These are phyloP conservation scores for Esteya vermicola DNA, from an alignment of 2,329 filamentous ascomycete genomes.

Conservation along the genomic window DNA sequence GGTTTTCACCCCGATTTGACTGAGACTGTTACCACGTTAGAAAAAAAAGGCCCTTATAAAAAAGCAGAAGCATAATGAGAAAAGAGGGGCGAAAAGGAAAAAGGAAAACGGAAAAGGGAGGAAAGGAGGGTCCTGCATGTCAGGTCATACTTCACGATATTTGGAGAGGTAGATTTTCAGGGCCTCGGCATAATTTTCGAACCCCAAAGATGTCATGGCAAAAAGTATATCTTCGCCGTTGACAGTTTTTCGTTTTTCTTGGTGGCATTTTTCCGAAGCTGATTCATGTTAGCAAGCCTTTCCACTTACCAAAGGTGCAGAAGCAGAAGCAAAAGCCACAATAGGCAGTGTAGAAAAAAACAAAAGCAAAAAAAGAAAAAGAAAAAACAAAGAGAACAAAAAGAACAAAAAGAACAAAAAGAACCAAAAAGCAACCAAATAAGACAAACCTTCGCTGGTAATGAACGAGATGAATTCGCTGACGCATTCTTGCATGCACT, in stretches of 20 bases:
- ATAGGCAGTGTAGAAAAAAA: too few relatives aligned
- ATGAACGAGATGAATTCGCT: slow-evolving; percentile 99
- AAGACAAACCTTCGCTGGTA: slow-evolving; percentile 82
- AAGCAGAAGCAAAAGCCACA: slow-evolving; percentile 3
- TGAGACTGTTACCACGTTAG: slow-evolving; percentile 45
- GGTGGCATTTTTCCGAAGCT: slow-evolving; percentile 99
- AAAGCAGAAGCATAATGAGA: neutral
- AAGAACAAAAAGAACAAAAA: too few relatives aligned
- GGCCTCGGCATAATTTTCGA: slow-evolving; percentile 97
- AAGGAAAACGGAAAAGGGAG: slow-evolving; percentile 3
- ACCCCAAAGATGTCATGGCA: slow-evolving; percentile 96
- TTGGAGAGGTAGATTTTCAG: slow-evolving; percentile 96
- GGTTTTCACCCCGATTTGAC: slow-evolving; percentile 52
- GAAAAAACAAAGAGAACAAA: too few relatives aligned
- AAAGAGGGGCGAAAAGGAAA: neutral
- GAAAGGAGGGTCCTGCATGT: neutral
- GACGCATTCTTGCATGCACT: slow-evolving; percentile 99
- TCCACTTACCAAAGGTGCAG: neutral
- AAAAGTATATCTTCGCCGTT: slow-evolving; percentile 98
- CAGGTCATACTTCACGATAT: slow-evolving; percentile 75
- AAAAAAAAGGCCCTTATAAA: neutral
- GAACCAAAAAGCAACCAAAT: neutral
- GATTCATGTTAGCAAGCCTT: too few relatives aligned
- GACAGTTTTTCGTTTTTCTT: slow-evolving; percentile 98
- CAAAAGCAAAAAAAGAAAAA: too few relatives aligned